Evolutionary conservation across 2,329 filamentous ascomycete species (phyloP), one percentile per base, ranked within the genome.

Genomic region (Exophiala phaeomuriformis): DNA sequence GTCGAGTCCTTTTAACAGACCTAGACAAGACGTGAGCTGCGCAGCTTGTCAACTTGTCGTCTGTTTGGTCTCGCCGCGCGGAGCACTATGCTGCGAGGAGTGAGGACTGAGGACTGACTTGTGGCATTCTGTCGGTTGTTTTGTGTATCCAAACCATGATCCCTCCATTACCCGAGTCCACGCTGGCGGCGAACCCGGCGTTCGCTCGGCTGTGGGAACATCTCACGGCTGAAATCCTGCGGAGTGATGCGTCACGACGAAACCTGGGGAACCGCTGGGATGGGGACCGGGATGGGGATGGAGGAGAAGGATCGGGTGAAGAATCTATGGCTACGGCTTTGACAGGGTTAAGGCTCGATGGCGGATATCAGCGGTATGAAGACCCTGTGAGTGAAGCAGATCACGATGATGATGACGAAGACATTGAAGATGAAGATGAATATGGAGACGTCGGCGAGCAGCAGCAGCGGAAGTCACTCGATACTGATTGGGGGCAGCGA

Each of bases 161-260:
- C 6, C 71, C 71, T 36, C 69, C 70, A 43, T 70, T 69, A 42
- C 67, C 72, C 39, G 67, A 67, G 3, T 60, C 63, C 28, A 67
- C 72, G 48, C 64, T 74, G 27, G 65, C 67, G 30, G 64, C 65
- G 4, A 73, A 74, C 49, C 69, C 71, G 5, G 65, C 69, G 47
- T 75, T 75, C 47, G 70, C 72, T 55, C 66, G 64, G 41, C 59
- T 74, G 5, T 70, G 74, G 56, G 66, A 70, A 41, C 64, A 70
- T 37, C 45, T 75, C 1, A 72, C 69, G 1, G 66, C 60, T 0
- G 62, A 64, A 5, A 41, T 73, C 2, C 62, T 75, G 30, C 69
- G 69, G 43, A 59, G 66, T 1, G 71, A 75, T 67, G 71, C 66
- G 42, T 73, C 71, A 66, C 63, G 35, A 64, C 63, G 19, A 58